Percentiles rank a stretch among this genome's conserved stretches.
phyloP scores from a whole-genome alignment of 345 rosid species.

The Pugionium cornutum region DNA sequence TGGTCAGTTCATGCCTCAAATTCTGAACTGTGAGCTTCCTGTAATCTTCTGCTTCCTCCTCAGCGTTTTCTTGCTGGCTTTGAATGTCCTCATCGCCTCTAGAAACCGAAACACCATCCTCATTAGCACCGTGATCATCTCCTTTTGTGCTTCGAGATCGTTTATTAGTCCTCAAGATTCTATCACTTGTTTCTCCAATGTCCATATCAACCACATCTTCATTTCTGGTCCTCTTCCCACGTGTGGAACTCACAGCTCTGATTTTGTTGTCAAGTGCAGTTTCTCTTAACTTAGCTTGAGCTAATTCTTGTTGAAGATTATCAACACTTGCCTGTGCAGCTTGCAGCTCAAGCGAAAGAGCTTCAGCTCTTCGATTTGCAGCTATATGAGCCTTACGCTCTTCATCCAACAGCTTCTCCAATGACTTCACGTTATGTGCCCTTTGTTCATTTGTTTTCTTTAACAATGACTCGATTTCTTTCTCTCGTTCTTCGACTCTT shows the following conservation, averaged over 20 bases:
- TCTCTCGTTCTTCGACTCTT: slow-evolving; percentile 91
- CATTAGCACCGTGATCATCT: slow-evolving; percentile 48
- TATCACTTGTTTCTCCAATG: slow-evolving; percentile 54
- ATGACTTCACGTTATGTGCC: slow-evolving; percentile 72
- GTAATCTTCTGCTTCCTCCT: slow-evolving; percentile 52
- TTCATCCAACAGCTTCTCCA: slow-evolving; percentile 73
- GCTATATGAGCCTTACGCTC: slow-evolving; percentile 80
- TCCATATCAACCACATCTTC: slow-evolving; percentile 65
- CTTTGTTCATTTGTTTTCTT: slow-evolving; percentile 78
- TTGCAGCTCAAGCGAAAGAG: slow-evolving; percentile 78
- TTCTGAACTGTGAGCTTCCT: slow-evolving; percentile 69
- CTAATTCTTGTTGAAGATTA: slow-evolving; percentile 74
- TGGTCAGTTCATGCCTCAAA: slow-evolving; percentile 88
- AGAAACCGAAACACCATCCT: slow-evolving; percentile 69
- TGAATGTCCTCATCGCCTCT: slow-evolving; percentile 61
- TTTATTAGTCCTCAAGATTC: slow-evolving; percentile 55
- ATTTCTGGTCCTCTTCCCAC: slow-evolving; percentile 63
- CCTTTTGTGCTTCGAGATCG: slow-evolving; percentile 57
- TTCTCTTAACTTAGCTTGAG: slow-evolving; percentile 79
- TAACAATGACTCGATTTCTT: slow-evolving; percentile 78
- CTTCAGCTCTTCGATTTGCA: slow-evolving; percentile 76
- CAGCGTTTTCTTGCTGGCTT: slow-evolving; percentile 50
- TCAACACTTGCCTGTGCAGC: slow-evolving; percentile 84
- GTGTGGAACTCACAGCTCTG: slow-evolving; percentile 59
- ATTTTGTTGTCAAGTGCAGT: slow-evolving; percentile 84